phyloP scores from a whole-genome alignment of 768 basidiomycete genomes.

The Pleurotus citrinopileatus region DNA sequence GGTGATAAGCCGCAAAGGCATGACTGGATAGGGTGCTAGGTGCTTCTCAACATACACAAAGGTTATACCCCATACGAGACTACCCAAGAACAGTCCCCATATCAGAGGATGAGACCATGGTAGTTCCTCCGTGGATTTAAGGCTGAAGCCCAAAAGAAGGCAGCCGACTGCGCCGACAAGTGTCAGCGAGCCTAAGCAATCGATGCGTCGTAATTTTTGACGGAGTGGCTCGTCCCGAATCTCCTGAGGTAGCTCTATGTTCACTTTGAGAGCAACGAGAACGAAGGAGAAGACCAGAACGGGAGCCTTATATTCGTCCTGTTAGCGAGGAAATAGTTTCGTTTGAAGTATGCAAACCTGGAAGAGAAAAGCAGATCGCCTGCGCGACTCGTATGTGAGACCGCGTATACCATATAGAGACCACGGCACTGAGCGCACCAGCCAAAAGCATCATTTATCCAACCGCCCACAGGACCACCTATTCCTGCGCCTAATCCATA shows the following conservation, averaged over 20 bases:
- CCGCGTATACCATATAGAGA: slow-evolving; percentile 1
- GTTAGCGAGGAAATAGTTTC: slow-evolving; percentile 12
- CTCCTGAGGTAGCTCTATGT: slow-evolving; percentile 70
- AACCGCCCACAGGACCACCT: slow-evolving; percentile 80
- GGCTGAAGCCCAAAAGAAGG: slow-evolving; percentile 71
- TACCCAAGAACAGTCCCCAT: slow-evolving; percentile 57
- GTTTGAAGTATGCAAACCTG: slow-evolving; percentile 51
- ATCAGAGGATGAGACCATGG: slow-evolving; percentile 76
- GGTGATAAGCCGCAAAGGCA: slow-evolving; percentile 80
- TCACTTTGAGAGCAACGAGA: slow-evolving; percentile 73
- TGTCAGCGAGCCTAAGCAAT: slow-evolving; percentile 80
- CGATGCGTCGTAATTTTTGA: slow-evolving; percentile 76
- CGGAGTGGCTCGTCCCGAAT: slow-evolving; percentile 54
- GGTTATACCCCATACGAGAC: slow-evolving; percentile 46
- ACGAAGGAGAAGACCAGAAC: slow-evolving; percentile 67
- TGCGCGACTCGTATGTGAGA: slow-evolving; percentile 25
- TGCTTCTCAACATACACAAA: slow-evolving; percentile 82
- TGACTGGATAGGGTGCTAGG: slow-evolving; percentile 80
- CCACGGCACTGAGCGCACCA: slow-evolving; percentile 51
- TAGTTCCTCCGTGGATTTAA: slow-evolving; percentile 77
- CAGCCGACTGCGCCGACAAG: slow-evolving; percentile 70
- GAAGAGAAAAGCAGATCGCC: slow-evolving; percentile 83
- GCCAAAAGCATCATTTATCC: slow-evolving; percentile 82
- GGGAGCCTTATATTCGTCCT: slow-evolving; percentile 54
- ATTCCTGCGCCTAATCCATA: slow-evolving; percentile 83